Conservation (phyloP, 345 rosid genomes). For the Populus deltoides region DNA sequence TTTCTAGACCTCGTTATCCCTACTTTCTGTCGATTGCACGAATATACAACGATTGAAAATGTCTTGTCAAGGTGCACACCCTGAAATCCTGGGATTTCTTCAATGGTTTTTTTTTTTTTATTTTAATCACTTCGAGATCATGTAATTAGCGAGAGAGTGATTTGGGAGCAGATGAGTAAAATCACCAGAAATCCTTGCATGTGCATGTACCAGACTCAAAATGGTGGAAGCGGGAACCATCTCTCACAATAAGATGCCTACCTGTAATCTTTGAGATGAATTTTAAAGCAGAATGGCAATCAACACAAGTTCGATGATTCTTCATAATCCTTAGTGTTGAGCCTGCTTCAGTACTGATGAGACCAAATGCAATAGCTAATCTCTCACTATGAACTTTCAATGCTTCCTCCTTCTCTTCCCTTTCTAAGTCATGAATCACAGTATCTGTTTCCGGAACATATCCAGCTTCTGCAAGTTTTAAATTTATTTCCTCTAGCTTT, state of each 20-base stretch:
- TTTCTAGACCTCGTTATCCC: no score
- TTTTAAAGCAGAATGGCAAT: conserved; percentile 20
- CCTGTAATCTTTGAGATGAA: conserved; percentile 17
- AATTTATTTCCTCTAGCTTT: conserved; percentile 8
- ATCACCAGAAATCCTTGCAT: conserved; percentile 21
- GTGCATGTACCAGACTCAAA: conserved; percentile 19
- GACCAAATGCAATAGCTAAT: conserved; percentile 20
- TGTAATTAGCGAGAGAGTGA: not conserved
- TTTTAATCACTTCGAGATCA: not conserved
- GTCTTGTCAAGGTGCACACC: not conserved
- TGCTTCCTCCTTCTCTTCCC: conserved; percentile 1
- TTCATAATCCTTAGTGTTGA: conserved; percentile 9
- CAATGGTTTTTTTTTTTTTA: not conserved
- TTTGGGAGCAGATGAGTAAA: not conserved
- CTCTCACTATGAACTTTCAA: conserved; percentile 15
- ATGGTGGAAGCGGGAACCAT: conserved; percentile 19
- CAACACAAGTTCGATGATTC: conserved; percentile 13
- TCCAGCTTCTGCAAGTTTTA: conserved; percentile 15
- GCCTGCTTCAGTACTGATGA: not conserved
- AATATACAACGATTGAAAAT: not conserved
- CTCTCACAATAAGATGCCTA: conserved; percentile 17
- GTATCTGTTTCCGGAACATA: conserved; percentile 16
- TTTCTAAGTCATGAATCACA: conserved; percentile 4
- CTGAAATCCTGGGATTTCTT: not conserved
- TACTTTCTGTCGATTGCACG: not conserved